Evolutionary conservation across 78 protist species (phyloP).

Genomic region (Blattamonas nauphoetae): DNA sequence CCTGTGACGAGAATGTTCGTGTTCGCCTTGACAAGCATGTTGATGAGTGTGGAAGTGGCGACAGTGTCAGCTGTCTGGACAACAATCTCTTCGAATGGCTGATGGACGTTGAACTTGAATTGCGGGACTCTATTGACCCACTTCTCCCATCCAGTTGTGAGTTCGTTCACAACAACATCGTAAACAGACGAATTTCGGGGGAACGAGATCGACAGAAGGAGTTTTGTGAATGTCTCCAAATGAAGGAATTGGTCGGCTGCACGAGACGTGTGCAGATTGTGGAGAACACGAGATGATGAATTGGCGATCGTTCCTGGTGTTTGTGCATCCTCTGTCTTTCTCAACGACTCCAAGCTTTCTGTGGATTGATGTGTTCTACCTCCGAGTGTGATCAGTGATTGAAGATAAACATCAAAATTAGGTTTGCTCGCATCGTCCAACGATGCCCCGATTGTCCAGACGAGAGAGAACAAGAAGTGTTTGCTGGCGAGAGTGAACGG

Average conservation of each 20-base stretch:
- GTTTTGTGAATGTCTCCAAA: not conserved
- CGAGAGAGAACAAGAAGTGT: slow-evolving; percentile 20
- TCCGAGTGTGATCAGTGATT: not conserved
- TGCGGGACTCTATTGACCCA: not conserved
- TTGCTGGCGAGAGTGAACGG: not conserved
- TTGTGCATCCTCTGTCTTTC: not conserved
- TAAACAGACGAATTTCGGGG: not conserved
- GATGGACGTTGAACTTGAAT: not conserved
- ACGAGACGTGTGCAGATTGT: not conserved
- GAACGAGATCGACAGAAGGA: not conserved
- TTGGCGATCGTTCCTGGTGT: not conserved
- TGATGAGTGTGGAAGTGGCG: not conserved
- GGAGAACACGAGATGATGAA: too few relatives aligned
- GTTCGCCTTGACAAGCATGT: not conserved
- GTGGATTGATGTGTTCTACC: not conserved
- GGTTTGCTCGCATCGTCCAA: not conserved
- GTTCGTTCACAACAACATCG: not conserved
- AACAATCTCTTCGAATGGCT: not conserved
- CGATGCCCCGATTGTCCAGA: slow-evolving; percentile 41
- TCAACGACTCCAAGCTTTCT: not conserved
- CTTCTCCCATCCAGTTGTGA: not conserved
- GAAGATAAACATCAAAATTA: not conserved
- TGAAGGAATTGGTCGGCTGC: too few relatives aligned
- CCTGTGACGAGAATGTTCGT: not conserved
- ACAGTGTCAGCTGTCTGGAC: not conserved